Conservation (phyloP, 2,329 filamentous ascomycete species). For the Kalmusia sp. region DNA sequence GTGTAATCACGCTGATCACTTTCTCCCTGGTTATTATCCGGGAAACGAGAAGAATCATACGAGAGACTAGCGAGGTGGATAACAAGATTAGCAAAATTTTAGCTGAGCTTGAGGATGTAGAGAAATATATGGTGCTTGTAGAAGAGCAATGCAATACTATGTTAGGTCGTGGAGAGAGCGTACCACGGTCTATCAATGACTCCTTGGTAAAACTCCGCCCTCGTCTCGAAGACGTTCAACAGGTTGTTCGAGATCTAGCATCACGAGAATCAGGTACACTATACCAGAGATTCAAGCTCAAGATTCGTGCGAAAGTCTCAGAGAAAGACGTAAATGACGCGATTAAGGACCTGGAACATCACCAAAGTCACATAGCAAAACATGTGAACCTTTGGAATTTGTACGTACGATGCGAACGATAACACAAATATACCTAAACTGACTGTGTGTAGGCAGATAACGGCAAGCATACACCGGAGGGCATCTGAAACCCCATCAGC, state of each 20-base stretch:
- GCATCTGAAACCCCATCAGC: constrained; percentile 10
- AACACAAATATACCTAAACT: neutral
- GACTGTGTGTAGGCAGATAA: neutral
- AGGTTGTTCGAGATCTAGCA: constrained; percentile 13
- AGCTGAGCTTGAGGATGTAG: constrained; percentile 7
- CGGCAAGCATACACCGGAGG: constrained; percentile 11
- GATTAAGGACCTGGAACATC: constrained; percentile 16
- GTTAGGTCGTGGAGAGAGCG: neutral
- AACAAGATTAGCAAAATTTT: constrained; percentile 8
- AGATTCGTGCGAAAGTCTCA: constrained; percentile 12
- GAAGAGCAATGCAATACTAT: constrained; percentile 13
- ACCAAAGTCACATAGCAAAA: constrained; percentile 13
- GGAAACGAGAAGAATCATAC: constrained; percentile 18
- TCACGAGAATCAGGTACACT: constrained; percentile 13
- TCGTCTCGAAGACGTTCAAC: constrained; percentile 13
- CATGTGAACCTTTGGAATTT: constrained; percentile 4
- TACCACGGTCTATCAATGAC: constrained; percentile 11
- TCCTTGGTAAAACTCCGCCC: constrained; percentile 10
- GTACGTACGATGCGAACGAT: neutral
- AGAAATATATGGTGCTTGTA: constrained; percentile 14
- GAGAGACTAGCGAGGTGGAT: constrained; percentile 17
- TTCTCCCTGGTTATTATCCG: constrained; percentile 16
- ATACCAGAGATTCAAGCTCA: constrained; percentile 16
- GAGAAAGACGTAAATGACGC: constrained; percentile 18
- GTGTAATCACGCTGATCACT: constrained; percentile 21